Conservation (phyloP, 768 basidiomycete genomes). For the Leccinum broughii region DNA sequence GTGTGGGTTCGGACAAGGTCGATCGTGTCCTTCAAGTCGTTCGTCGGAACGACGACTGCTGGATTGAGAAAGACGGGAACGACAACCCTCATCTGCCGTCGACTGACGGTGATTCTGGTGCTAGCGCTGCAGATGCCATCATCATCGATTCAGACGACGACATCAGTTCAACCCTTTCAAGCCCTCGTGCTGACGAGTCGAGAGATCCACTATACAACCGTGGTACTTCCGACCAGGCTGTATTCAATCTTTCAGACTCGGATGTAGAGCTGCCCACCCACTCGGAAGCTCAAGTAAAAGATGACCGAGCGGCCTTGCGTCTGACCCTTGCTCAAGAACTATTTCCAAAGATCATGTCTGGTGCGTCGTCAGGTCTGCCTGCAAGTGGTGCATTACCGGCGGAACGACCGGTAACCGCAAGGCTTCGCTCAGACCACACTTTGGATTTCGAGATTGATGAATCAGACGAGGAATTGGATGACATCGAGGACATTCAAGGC, state of each 20-base stretch:
- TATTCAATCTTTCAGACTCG: conserved; percentile 8
- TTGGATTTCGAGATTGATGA: conserved; percentile 12
- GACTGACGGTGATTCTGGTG: conserved; percentile 9
- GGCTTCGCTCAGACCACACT: neutral
- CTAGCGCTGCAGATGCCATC: conserved; percentile 22
- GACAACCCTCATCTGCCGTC: neutral
- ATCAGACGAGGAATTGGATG: neutral
- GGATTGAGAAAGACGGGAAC: neutral
- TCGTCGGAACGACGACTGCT: neutral
- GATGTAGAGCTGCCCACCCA: conserved; percentile 10
- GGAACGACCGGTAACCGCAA: neutral
- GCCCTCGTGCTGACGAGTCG: neutral
- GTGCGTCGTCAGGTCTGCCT: neutral
- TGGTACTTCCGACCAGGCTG: neutral
- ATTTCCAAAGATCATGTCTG: neutral
- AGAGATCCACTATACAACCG: neutral
- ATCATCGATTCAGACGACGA: conserved; percentile 24
- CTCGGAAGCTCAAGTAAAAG: conserved; percentile 3
- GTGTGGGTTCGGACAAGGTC: neutral
- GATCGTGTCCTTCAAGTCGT: neutral
- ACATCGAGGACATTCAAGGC: neutral
- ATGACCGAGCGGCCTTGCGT: neutral
- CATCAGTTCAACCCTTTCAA: neutral
- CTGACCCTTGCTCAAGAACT: conserved; percentile 4
- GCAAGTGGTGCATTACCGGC: neutral